These are phyloP conservation scores for Colletotrichum higginsianum DNA, from an alignment of 2,329 filamentous ascomycete genomes.

Conservation along the genomic window DNA sequence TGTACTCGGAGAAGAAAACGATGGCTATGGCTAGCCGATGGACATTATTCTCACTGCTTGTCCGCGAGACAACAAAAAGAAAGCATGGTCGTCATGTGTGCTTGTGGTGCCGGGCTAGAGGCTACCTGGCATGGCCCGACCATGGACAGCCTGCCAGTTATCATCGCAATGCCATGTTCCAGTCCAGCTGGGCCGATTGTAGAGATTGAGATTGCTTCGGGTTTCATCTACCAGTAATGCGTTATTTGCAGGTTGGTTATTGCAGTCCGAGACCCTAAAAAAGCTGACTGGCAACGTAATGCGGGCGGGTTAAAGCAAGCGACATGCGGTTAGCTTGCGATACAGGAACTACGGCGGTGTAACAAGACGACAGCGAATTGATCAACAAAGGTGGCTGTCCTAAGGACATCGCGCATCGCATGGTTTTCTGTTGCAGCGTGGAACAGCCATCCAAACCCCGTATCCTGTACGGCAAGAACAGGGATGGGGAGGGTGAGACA, in stretches of 20 bases:
- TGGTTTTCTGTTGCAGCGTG: not conserved
- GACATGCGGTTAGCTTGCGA: conserved; percentile 28
- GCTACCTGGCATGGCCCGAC: conserved; percentile 20
- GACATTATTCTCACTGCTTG: not conserved
- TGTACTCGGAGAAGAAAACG: conserved; percentile 14
- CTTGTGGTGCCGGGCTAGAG: conserved; percentile 12
- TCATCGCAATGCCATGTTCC: conserved; percentile 24
- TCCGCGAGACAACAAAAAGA: conserved; percentile 32
- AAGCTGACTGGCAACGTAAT: conserved; percentile 31
- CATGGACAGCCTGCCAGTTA: conserved; percentile 24
- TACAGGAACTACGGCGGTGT: conserved; percentile 40
- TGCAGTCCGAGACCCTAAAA: not conserved
- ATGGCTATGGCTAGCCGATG: conserved; percentile 6
- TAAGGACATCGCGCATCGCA: not conserved
- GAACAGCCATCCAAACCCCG: not conserved
- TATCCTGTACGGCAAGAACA: conserved; percentile 10
- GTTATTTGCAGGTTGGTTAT: not conserved
- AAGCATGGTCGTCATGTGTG: conserved; percentile 20
- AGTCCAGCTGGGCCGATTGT: conserved; percentile 28
- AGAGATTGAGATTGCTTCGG: conserved; percentile 21
- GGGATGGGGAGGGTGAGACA: conserved; percentile 29
- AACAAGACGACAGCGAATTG: conserved; percentile 7
- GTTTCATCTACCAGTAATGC: not conserved
- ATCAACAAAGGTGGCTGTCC: conserved; percentile 4
- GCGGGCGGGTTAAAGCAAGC: conserved; percentile 28